These are phyloP conservation scores for Vairimorpha necatrix DNA, from an alignment of 371 early-diverging fungal species.

Conservation along the genomic window DNA sequence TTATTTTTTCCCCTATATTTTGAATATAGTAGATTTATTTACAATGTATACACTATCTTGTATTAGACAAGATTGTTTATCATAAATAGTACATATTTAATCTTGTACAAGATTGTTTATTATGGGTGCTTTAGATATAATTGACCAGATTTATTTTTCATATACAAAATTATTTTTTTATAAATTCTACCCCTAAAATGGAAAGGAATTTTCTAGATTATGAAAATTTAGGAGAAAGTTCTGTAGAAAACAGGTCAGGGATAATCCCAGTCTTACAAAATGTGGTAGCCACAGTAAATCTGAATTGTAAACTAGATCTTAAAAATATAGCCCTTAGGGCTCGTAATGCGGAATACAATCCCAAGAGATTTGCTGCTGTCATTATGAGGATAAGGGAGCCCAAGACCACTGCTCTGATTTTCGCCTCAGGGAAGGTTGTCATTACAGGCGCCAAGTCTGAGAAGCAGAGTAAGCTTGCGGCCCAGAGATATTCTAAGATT, in stretches of 20 bases:
- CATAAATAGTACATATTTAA: too few species aligned
- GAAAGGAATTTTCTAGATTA: not conserved
- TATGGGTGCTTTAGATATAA: too few species aligned
- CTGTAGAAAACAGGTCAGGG: conserved; percentile 37
- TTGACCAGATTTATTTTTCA: too few species aligned
- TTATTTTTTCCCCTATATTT: too few species aligned
- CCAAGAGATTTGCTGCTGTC: conserved; percentile 99
- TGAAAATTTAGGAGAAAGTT: not conserved
- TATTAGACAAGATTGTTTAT: too few species aligned
- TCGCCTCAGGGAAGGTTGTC: conserved; percentile 99
- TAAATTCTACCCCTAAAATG: not conserved
- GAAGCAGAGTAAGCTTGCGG: conserved; percentile 89
- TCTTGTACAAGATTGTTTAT: too few species aligned
- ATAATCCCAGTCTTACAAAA: conserved; percentile 69
- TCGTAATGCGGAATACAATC: conserved; percentile 99
- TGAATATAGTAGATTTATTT: too few species aligned
- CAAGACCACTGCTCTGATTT: conserved; percentile 98
- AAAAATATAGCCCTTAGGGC: conserved; percentile 98
- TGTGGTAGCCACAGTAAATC: conserved; percentile 98
- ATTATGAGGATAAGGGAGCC: conserved; percentile 98
- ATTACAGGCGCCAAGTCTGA: conserved; percentile 67
- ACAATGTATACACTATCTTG: too few species aligned
- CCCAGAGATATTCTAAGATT: conserved; percentile 97
- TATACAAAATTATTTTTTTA: not conserved
- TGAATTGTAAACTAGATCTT: conserved; percentile 93